A percentile compares a stretch with the other conserved stretches of the same genome.
Evolutionary conservation across 2,329 filamentous ascomycete genomes (phyloP).

Genomic region (Talaromyces sp.): DNA sequence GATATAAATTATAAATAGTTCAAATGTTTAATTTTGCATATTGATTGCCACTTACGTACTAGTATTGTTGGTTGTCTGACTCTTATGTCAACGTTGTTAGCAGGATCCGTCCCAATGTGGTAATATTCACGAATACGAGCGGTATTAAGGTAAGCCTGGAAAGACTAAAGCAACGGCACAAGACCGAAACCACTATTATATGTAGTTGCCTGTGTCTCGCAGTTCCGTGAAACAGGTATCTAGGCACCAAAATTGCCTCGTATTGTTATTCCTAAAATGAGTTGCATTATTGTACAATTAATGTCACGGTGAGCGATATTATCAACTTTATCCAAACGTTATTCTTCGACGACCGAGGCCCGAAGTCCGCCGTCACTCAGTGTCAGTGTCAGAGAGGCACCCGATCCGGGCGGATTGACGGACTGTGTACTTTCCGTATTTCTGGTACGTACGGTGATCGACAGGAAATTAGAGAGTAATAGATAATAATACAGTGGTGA

Average conservation of each 20-base stretch:
- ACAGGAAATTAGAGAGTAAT: not conserved
- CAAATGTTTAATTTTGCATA: too few species aligned
- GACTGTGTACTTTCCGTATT: not conserved
- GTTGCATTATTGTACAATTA: not conserved
- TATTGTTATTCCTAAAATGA: not conserved
- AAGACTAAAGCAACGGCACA: too few species aligned
- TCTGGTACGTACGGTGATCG: not conserved
- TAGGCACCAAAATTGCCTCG: not conserved
- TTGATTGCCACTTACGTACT: too few species aligned
- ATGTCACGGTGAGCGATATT: not conserved
- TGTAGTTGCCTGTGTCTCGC: not conserved
- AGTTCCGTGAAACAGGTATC: not conserved
- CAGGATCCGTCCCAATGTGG: not conserved
- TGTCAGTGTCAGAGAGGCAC: too few species aligned
- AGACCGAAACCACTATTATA: not conserved
- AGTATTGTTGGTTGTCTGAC: too few species aligned
- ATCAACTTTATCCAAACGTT: not conserved
- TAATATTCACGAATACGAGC: not conserved
- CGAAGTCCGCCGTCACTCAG: not conserved
- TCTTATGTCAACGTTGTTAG: not conserved
- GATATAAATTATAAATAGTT: too few species aligned
- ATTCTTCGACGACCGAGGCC: not conserved
- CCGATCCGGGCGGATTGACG: not conserved
- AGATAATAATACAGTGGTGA: too few species aligned
- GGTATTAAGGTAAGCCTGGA: too few species aligned